Evolutionary conservation across 1,139 yeast species (phyloP).

Genomic region (Candida freyschussii): DNA sequence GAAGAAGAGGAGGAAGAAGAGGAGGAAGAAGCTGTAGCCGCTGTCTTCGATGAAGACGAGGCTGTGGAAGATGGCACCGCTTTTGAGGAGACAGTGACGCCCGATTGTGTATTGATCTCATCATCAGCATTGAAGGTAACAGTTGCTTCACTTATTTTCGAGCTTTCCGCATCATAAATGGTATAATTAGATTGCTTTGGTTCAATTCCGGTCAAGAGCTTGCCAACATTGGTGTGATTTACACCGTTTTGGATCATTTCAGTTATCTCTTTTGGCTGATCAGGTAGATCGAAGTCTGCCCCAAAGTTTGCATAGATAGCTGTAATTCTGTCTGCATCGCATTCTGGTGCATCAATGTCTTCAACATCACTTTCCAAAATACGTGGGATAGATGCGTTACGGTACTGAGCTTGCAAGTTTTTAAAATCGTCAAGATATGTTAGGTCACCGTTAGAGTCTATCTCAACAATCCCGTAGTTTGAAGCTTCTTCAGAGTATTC

Average conservation of each 20-base stretch:
- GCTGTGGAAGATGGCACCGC: slow-evolving; percentile 28
- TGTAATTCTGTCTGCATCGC: slow-evolving; percentile 48
- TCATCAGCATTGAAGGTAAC: slow-evolving; percentile 44
- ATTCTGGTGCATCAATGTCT: slow-evolving; percentile 38
- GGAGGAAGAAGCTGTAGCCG: slow-evolving; percentile 23
- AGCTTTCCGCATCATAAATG: slow-evolving; percentile 47
- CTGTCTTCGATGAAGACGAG: slow-evolving; percentile 16
- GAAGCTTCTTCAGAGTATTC: slow-evolving; percentile 68
- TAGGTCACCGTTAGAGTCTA: slow-evolving; percentile 40
- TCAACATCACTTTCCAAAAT: slow-evolving; percentile 37
- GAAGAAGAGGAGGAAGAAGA: slow-evolving; percentile 16
- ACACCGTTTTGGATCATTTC: slow-evolving; percentile 48
- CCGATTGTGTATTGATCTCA: slow-evolving; percentile 36
- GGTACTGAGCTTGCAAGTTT: slow-evolving; percentile 48
- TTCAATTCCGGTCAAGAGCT: slow-evolving; percentile 36
- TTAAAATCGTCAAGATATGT: slow-evolving; percentile 49
- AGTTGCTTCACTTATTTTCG: slow-evolving; percentile 48
- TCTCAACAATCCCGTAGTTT: slow-evolving; percentile 64
- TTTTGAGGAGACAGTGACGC: slow-evolving; percentile 28
- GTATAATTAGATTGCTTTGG: slow-evolving; percentile 38
- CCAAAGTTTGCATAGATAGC: slow-evolving; percentile 34
- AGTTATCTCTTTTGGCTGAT: slow-evolving; percentile 37
- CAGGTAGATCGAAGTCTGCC: slow-evolving; percentile 40
- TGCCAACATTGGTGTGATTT: slow-evolving; percentile 45
- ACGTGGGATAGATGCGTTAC: slow-evolving; percentile 38